phyloP scores from a whole-genome alignment of 108 stramenopile genomes.

The Epipyxis sp. region DNA sequence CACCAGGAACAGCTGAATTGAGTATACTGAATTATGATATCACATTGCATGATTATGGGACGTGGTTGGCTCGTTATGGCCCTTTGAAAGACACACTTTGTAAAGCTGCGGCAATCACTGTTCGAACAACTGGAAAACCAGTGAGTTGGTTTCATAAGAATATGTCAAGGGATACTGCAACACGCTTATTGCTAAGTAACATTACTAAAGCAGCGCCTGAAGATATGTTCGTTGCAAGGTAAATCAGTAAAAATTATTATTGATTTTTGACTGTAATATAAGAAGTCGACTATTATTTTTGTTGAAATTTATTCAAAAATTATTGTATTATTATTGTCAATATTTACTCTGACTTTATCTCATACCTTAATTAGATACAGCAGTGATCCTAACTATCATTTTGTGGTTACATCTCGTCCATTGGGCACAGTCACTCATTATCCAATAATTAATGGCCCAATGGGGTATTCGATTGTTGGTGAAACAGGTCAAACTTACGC shows the following conservation, averaged over 20 bases:
- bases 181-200: neutral
- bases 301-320: too few relatives aligned
- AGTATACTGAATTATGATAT: slow-evolving; percentile 13
- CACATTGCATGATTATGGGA: neutral
- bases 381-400: slow-evolving; percentile 24
- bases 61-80: slow-evolving; percentile 24
- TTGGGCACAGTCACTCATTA: slow-evolving; percentile 3
- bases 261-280: too few relatives aligned
- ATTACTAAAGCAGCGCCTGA: neutral
- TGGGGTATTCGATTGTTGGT: slow-evolving; percentile 8
- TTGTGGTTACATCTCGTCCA: neutral
- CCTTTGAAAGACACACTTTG: neutral
- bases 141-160: slow-evolving; percentile 3
- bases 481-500: neutral
- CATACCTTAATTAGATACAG: slow-evolving; percentile 8
- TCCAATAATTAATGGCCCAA: neutral
- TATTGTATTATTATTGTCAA: too few relatives aligned
- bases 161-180: neutral
- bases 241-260: too few relatives aligned
- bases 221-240: slow-evolving; percentile 22
- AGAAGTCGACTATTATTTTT: too few relatives aligned
- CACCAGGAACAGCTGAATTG: too few relatives aligned
- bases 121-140: neutral
- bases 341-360: neutral
- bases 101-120: neutral